phyloP scores from a whole-genome alignment of 305 asterid genomes.

The Solanum hybrid region DNA sequence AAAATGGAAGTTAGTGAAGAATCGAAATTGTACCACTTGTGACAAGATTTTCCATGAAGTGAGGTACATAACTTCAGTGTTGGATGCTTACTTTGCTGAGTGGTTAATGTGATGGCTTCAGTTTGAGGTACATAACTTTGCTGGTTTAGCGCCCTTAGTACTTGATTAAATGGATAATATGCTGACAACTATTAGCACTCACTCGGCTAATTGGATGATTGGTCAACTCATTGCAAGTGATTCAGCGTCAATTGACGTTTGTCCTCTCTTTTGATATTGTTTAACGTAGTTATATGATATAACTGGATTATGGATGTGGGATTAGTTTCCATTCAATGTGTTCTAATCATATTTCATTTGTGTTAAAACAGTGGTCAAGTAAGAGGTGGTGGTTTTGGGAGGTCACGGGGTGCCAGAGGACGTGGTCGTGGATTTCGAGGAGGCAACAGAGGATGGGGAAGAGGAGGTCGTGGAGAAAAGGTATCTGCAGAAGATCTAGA shows the following conservation, averaged over 20 bases:
- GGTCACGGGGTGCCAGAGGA: slow-evolving; percentile 62
- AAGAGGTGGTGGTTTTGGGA: slow-evolving; percentile 64
- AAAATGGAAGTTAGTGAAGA: background rate
- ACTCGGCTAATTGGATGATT: background rate
- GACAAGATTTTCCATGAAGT: background rate
- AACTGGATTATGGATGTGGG: background rate
- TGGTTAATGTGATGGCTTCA: background rate
- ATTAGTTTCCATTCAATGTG: background rate
- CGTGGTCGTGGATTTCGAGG: slow-evolving; percentile 76
- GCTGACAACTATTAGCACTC: background rate
- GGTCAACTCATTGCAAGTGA: background rate
- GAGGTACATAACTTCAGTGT: background rate
- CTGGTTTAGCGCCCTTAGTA: background rate
- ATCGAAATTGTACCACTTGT: background rate
- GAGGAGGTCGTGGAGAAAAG: slow-evolving; percentile 52
- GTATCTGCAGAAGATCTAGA: slow-evolving; percentile 90
- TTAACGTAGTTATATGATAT: background rate
- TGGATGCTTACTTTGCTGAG: background rate
- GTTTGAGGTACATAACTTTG: background rate
- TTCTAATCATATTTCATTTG: background rate
- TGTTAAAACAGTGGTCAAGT: slow-evolving; percentile 43
- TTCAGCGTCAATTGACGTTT: background rate
- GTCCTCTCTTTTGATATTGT: background rate
- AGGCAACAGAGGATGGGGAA: slow-evolving; percentile 66
- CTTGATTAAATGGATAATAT: background rate